phyloP scores from a whole-genome alignment of 805 yeast genomes.

The Kurtzmaniella cleridarum region DNA sequence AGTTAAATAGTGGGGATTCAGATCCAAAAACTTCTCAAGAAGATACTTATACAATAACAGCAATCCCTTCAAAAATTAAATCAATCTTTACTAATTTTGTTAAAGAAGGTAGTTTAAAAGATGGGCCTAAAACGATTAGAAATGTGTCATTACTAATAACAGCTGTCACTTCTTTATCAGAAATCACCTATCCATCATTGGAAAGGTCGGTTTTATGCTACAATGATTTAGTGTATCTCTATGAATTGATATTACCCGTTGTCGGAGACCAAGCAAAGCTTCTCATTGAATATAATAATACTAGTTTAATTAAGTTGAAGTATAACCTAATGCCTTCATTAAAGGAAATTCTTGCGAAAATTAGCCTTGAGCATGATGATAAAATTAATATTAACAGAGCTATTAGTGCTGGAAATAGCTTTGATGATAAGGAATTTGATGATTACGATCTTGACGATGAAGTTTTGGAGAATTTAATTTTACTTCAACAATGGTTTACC shows the following conservation, averaged over 20 bases:
- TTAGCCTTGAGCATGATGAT: slow-evolving; percentile 12
- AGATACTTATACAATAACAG: background rate
- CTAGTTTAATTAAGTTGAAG: slow-evolving; percentile 11
- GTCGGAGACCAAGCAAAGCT: slow-evolving; percentile 3
- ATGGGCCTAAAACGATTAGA: slow-evolving; percentile 17
- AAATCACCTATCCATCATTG: slow-evolving; percentile 26
- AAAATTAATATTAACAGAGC: slow-evolving; percentile 4
- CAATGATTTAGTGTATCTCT: slow-evolving; percentile 29
- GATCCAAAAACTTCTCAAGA: background rate
- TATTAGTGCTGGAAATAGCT: too few relatives aligned
- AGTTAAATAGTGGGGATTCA: background rate
- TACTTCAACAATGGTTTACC: slow-evolving; percentile 19
- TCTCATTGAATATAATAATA: slow-evolving; percentile 12
- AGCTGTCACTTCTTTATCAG: slow-evolving; percentile 26
- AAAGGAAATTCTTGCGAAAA: slow-evolving; percentile 13
- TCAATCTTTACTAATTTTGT: background rate
- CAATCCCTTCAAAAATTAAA: background rate
- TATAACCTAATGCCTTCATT: slow-evolving; percentile 8
- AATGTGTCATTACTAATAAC: slow-evolving; percentile 14
- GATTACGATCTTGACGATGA: slow-evolving; percentile 14
- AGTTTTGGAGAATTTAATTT: slow-evolving; percentile 13
- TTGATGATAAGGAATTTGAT: slow-evolving; percentile 8
- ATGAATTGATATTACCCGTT: slow-evolving; percentile 7
- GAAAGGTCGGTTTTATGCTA: slow-evolving; percentile 28
- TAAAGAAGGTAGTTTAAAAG: slow-evolving; percentile 13